Evolutionary conservation across 371 early-diverging fungal genomes (phyloP), one percentile per base, ranked within the genome.

Genomic region (Rhizopus arrhizus): DNA sequence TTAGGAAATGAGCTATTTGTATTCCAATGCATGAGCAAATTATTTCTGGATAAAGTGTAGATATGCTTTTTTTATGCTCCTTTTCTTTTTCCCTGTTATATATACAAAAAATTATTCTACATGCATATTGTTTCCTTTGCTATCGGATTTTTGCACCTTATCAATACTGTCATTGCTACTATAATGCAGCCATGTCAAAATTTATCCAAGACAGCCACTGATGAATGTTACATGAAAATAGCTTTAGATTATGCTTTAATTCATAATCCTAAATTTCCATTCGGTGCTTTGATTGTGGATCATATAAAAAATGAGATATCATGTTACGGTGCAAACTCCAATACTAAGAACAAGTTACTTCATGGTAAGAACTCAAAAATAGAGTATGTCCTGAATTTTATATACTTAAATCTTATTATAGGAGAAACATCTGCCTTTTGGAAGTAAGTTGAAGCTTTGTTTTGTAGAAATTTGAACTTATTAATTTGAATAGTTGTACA

Each of bases 391-490:
- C 13, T 29, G 13, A 13, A 15, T 7, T 15, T 28, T 48, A 48
- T 48, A 32, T 51, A 56, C 36, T 34, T 51, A 58, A n/a, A 34
- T 48, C 5, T 28, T 40, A 53, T 6, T 29, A 45, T 58, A 72
- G 68, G 72, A 9, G 74, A 73, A 34, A 65, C 70, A 8, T 61
- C 68, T 13, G 70, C 70, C 22, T 73, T 73, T 43, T 64, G 64
- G 68, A 73, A 73, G 74, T 73, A 65, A 50, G 61, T 53, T 32
- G 8, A 6, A 41, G 28, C n/a, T 1, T n/a, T 7, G 38, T 4
- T 12, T 22, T 2, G 11, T 45, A n/a, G 3, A 11, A 2, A 2
- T 45, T 15, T 45, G 7, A n/a, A 45, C 22, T 22, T 22, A 22
- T 22, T 16, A 22, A 22, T 8, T 45, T 16, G 7, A n/a, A n/a